Base-by-base conservation (phyloP, 495 filamentous ascomycete species). In the Lentithecium fluviatile region DNA sequence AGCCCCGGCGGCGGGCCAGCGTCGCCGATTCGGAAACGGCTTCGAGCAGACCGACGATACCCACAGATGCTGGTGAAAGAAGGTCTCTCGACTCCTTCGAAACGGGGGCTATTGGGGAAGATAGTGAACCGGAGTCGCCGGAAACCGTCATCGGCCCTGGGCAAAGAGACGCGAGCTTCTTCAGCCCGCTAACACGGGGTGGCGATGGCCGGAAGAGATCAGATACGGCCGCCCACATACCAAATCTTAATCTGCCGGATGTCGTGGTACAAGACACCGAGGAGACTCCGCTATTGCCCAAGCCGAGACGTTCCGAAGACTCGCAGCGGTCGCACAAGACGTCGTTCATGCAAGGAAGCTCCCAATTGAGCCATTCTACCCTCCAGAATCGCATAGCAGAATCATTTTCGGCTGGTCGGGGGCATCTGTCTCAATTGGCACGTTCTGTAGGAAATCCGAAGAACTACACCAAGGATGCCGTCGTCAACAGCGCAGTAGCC, bases 401-500 rank as follows among this genome's bases (percentile, higher is more conserved):
- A 23, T 34, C 36, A 7, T 45, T 68, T 21, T 21, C 46, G 8
- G 51, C 51, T 15, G 56, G 56, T 17, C 55, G 47, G 37, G 40
- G 61, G 47, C 53, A 65, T 43, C 8, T 62, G 5, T 36, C 32
- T 26, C 45, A 29, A 42, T 10, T 45, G 7, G 23, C 43, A 11
- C 46, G 43, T 19, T 38, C 49, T 19, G 42, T 80, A 2, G 25
- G 64, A 0, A 82, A 84, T 60, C 87, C 89, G 2, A 91, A 89
- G 68, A 75, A 76, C 40, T 97, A 91, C 90, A 77, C 91, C 70
- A 76, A 75, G 47, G 80, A 76, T 45, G 74, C 79, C 0, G 75
- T 94, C 6, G 90, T 84, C 83, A 65, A 80, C 54, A 78, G 81
- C 23, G 82, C 78, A 2, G 71, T 94, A 10, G 74, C 88, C 17